A percentile compares a stretch with the other conserved stretches of the same genome.
Evolutionary conservation across 768 basidiomycete genomes (phyloP).

Genomic region (Gloeophyllum trabeum): DNA sequence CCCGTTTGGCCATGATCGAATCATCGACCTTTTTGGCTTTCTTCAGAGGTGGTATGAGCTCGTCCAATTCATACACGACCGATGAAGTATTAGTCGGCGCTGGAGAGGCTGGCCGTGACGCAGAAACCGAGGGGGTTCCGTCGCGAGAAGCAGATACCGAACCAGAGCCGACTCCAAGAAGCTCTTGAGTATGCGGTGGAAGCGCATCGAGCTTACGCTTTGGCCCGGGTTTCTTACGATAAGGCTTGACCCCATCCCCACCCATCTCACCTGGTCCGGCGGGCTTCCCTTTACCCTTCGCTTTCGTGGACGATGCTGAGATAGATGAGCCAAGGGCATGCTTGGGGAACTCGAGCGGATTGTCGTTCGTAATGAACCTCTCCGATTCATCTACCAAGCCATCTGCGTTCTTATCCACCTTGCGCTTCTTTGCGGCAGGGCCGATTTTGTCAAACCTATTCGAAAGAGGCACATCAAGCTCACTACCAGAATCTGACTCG

Average conservation of each 20-base stretch:
- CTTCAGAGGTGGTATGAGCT: slow-evolving; percentile 57
- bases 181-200: slow-evolving; percentile 39
- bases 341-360: slow-evolving; percentile 20
- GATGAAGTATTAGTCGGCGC: slow-evolving; percentile 38
- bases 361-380: slow-evolving; percentile 25
- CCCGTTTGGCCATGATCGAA: slow-evolving; percentile 56
- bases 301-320: no score
- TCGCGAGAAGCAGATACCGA: slow-evolving; percentile 53
- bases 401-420: slow-evolving; percentile 31
- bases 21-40: slow-evolving; percentile 74
- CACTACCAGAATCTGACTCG: slow-evolving; percentile 51
- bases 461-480: slow-evolving; percentile 32
- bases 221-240: slow-evolving; percentile 43
- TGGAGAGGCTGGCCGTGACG: slow-evolving; percentile 66
- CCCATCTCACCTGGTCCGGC: slow-evolving; percentile 39
- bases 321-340: slow-evolving; percentile 20
- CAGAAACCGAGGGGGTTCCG: slow-evolving; percentile 39
- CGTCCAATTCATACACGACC: slow-evolving; percentile 64
- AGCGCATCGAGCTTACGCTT: slow-evolving; percentile 44
- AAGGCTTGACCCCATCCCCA: slow-evolving; percentile 40
- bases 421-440: slow-evolving; percentile 51
- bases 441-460: slow-evolving; percentile 23
- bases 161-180: slow-evolving; percentile 39
- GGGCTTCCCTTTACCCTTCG: slow-evolving; percentile 41
- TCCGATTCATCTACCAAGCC: slow-evolving; percentile 37